Conservation (phyloP, 2,329 filamentous ascomycete genomes). For the Xylariaceae sp. region DNA sequence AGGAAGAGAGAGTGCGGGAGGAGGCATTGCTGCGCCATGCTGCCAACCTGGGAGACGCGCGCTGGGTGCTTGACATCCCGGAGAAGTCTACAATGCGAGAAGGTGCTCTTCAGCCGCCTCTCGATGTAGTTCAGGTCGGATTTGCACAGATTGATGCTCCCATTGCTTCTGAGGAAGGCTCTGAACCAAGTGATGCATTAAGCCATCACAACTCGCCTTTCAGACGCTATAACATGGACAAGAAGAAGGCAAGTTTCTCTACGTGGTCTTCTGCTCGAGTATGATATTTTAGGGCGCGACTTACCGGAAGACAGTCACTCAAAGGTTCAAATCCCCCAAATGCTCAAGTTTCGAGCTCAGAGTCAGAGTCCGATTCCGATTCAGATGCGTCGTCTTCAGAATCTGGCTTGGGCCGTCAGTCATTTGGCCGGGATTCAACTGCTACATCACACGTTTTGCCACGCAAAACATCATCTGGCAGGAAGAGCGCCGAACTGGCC, state of each 20-base stretch:
- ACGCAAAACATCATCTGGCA: slow-evolving; percentile 33
- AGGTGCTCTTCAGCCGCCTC: slow-evolving; percentile 28
- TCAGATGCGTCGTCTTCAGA: slow-evolving; percentile 21
- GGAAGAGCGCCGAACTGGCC: slow-evolving; percentile 39
- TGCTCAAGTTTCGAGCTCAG: slow-evolving; percentile 27
- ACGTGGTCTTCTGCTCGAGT: slow-evolving; percentile 16
- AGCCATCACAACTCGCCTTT: slow-evolving; percentile 14
- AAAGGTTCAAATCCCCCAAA: slow-evolving; percentile 26
- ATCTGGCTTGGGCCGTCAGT: slow-evolving; percentile 16
- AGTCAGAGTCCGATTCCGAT: slow-evolving; percentile 29
- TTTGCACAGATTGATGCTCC: slow-evolving; percentile 36
- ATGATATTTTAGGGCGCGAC: slow-evolving; percentile 16
- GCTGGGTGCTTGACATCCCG: slow-evolving; percentile 63
- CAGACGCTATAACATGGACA: slow-evolving; percentile 26
- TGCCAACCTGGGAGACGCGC: slow-evolving; percentile 58
- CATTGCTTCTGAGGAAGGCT: slow-evolving; percentile 15
- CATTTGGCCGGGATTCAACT: slow-evolving; percentile 35
- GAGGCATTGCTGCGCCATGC: slow-evolving; percentile 55
- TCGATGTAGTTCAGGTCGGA: slow-evolving; percentile 55
- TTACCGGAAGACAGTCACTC: slow-evolving; percentile 17
- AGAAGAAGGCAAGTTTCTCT: slow-evolving; percentile 18
- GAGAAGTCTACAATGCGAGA: slow-evolving; percentile 23
- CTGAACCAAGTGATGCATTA: slow-evolving; percentile 10
- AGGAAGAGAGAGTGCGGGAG: slow-evolving; percentile 59
- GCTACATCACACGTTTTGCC: too few relatives aligned